Conservation (phyloP, 2,329 filamentous ascomycete genomes). For the Neocucurbitaria cava region DNA sequence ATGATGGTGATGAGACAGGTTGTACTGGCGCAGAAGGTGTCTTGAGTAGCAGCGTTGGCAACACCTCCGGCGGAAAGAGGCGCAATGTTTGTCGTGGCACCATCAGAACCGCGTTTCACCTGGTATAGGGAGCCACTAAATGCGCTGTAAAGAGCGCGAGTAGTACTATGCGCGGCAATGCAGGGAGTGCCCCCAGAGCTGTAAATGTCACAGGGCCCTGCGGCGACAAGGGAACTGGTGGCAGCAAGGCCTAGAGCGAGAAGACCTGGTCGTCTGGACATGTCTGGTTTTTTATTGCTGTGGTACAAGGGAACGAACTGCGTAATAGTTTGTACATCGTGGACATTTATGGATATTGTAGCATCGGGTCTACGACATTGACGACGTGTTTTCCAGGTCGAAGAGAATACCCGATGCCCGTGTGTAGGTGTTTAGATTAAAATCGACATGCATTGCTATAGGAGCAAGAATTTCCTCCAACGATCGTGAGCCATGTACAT, state of each 20-base stretch:
- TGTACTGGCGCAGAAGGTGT: conserved; percentile 65
- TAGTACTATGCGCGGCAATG: conserved; percentile 70
- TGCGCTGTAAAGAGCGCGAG: conserved; percentile 64
- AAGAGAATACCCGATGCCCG: neutral
- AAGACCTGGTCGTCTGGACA: conserved; percentile 16
- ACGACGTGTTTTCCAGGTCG: neutral
- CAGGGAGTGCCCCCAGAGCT: conserved; percentile 66
- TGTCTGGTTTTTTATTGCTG: conserved; percentile 2
- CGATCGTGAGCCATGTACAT: neutral
- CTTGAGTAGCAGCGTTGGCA: conserved; percentile 67
- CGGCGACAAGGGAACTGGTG: conserved; percentile 35
- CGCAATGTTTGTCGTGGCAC: conserved; percentile 56
- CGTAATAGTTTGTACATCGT: neutral
- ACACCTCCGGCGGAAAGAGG: conserved; percentile 66
- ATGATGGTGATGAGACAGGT: conserved; percentile 70
- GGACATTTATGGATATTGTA: neutral
- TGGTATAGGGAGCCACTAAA: conserved; percentile 66
- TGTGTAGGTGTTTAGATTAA: neutral
- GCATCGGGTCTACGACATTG: neutral
- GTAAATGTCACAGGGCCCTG: conserved; percentile 70
- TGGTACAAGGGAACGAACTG: neutral
- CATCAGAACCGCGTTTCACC: conserved; percentile 63
- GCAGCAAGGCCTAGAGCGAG: conserved; percentile 16
- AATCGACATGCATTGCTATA: neutral
- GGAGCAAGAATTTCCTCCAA: conserved; percentile 8